phyloP scores from a whole-genome alignment of 257 asterid species.

The Capsicum chinense region DNA sequence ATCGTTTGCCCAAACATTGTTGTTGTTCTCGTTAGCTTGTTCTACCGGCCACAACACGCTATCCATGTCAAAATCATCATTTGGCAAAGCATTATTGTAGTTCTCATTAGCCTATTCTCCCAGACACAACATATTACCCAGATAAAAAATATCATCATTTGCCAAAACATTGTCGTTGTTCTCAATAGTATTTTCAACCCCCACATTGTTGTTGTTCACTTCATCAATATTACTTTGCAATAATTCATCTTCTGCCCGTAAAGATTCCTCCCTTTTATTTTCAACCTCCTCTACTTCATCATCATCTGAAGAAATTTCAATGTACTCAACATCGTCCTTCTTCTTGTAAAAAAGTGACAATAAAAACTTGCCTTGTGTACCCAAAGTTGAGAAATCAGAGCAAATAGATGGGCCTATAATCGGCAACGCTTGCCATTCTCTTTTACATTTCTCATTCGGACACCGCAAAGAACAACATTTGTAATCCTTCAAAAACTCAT shows the following conservation, averaged over 20 bases:
- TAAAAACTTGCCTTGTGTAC: slow-evolving; percentile 27
- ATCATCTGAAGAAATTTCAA: slow-evolving; percentile 31
- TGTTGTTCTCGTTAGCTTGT: not conserved
- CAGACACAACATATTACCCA: no score
- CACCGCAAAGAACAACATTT: slow-evolving; percentile 57
- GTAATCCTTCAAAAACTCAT: slow-evolving; percentile 50
- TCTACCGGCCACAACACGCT: not conserved
- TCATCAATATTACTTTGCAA: not conserved
- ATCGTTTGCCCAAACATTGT: no score
- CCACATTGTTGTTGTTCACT: not conserved
- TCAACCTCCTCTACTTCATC: slow-evolving; percentile 28
- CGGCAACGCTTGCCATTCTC: slow-evolving; percentile 51
- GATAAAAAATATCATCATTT: no score
- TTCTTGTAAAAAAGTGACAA: slow-evolving; percentile 49
- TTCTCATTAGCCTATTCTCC: no score
- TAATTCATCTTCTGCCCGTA: not conserved
- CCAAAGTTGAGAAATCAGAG: slow-evolving; percentile 45
- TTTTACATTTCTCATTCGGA: slow-evolving; percentile 49
- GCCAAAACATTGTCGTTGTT: not conserved
- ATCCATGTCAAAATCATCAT: no score
- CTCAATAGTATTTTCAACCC: slow-evolving; percentile 20
- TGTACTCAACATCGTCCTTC: not conserved
- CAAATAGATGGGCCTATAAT: slow-evolving; percentile 41
- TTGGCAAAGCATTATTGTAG: not conserved
- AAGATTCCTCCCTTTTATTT: not conserved